Percentiles rank a stretch among this genome's conserved stretches.
These are phyloP conservation scores for Nicotiana tabacum DNA, from an alignment of 257 asterid species.

Conservation along the genomic window DNA sequence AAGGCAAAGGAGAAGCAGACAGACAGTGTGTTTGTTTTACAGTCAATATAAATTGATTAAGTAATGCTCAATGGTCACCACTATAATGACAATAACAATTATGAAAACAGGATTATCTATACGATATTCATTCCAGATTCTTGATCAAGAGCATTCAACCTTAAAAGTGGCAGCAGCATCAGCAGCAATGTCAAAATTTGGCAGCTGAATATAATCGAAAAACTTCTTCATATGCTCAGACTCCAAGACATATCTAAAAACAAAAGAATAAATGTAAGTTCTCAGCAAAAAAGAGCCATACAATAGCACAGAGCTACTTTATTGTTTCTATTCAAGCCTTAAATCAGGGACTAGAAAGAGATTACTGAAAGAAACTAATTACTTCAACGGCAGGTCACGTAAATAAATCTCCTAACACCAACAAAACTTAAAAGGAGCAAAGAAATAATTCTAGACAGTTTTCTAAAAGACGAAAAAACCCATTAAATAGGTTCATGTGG, in stretches of 20 bases:
- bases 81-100: not conserved
- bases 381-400: not conserved
- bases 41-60: not conserved
- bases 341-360: not conserved
- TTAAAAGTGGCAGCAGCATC: constrained; percentile 80
- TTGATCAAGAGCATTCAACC: constrained; percentile 29
- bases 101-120: not conserved
- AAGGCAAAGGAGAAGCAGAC: not conserved
- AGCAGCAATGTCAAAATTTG: constrained; percentile 62
- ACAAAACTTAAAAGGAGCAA: not conserved
- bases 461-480: not conserved
- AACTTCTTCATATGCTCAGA: constrained; percentile 71
- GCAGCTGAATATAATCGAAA: constrained; percentile 59
- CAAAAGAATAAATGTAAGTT: constrained; percentile 10
- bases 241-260: constrained; percentile 56
- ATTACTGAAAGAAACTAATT: not conserved
- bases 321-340: not conserved
- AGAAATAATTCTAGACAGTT: not conserved
- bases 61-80: not conserved
- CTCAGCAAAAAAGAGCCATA: not conserved
- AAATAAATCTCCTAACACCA: not conserved
- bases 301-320: not conserved
- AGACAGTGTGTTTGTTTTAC: too few relatives aligned
- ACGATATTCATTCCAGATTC: constrained; percentile 3
- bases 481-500: not conserved